Evolutionary conservation across 306 rosid genomes (phyloP).

Genomic region (Boehmeria nivea): DNA sequence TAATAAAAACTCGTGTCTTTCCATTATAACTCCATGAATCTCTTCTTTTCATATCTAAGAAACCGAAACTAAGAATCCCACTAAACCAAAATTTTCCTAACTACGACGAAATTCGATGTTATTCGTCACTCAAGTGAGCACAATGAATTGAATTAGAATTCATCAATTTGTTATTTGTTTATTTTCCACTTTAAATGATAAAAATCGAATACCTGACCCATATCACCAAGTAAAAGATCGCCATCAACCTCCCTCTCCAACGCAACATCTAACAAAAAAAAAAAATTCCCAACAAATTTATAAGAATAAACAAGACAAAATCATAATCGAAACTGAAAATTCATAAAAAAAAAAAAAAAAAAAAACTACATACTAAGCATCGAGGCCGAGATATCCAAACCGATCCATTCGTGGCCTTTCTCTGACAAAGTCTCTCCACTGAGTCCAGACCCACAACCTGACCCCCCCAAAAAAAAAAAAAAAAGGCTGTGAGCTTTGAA

Average conservation of each 20-base stretch:
- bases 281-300: not conserved
- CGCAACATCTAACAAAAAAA: slow-evolving; percentile 48
- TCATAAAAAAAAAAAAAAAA: not conserved
- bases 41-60: too few species aligned
- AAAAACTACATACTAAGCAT: slow-evolving; percentile 65
- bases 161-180: too few species aligned
- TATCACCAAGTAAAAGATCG: slow-evolving; percentile 82
- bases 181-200: not conserved
- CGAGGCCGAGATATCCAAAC: slow-evolving; percentile 83
- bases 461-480: not conserved
- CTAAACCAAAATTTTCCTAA: too few species aligned
- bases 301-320: not conserved
- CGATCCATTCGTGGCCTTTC: slow-evolving; percentile 87
- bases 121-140: too few species aligned
- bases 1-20: too few species aligned
- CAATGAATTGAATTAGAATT: too few species aligned
- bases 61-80: too few species aligned
- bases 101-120: too few species aligned
- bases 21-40: too few species aligned
- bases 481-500: not conserved
- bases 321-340: not conserved
- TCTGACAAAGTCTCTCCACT: slow-evolving; percentile 84
- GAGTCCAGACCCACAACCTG: slow-evolving; percentile 95
- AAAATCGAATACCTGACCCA: slow-evolving; percentile 74
- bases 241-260: slow-evolving; percentile 86